These are phyloP conservation scores for Colletotrichum sp. DNA, from an alignment of 2,329 filamentous ascomycete genomes.

Conservation along the genomic window DNA sequence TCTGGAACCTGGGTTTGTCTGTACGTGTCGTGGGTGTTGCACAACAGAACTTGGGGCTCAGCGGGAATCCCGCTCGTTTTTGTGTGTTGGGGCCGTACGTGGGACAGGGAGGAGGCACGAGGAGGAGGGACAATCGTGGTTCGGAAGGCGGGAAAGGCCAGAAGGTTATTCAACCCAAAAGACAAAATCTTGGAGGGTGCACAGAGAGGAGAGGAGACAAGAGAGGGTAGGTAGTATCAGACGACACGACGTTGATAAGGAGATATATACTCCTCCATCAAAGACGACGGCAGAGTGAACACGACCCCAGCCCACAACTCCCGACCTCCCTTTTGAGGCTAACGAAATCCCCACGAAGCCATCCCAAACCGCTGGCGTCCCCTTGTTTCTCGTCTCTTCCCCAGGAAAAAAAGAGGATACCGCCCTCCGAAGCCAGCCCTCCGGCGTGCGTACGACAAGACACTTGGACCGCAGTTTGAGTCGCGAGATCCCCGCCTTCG, in stretches of 20 bases:
- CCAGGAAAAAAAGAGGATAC: conserved; percentile 10
- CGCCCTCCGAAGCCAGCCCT: not conserved
- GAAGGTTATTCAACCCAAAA: not conserved
- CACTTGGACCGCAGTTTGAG: not conserved
- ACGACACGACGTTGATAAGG: conserved; percentile 1
- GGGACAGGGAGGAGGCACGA: not conserved
- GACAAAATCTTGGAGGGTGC: not conserved
- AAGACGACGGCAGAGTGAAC: not conserved
- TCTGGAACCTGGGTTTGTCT: not conserved
- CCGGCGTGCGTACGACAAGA: not conserved
- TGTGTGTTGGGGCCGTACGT: not conserved
- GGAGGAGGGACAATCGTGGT: not conserved
- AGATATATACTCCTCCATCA: not conserved
- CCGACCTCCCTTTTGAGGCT: not conserved
- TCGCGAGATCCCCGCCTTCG: not conserved
- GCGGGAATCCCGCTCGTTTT: not conserved
- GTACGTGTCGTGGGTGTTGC: not conserved
- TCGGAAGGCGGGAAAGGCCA: not conserved
- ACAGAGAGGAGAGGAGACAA: not conserved
- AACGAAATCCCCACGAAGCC: not conserved
- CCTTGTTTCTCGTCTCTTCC: conserved; percentile 1
- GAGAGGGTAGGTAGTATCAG: not conserved
- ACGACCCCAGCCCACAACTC: not conserved
- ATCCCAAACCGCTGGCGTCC: not conserved
- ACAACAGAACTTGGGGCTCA: not conserved